Percentiles rank a stretch among this genome's conserved stretches.
Evolutionary conservation across 2,329 filamentous ascomycete genomes (phyloP).

Genomic region (Diaporthe eres): DNA sequence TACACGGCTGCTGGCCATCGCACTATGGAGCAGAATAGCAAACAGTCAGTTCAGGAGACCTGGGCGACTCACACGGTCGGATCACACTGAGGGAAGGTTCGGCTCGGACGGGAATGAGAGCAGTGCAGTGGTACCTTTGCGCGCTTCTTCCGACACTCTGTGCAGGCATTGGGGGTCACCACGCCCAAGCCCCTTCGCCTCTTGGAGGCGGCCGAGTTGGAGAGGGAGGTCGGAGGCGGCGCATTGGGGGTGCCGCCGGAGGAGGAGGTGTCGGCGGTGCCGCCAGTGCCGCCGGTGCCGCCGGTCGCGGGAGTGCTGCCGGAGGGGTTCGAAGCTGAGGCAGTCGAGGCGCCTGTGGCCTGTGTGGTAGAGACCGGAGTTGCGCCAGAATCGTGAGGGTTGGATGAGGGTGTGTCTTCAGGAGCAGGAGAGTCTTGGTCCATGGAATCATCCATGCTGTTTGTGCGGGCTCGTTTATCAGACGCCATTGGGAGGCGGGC

Average conservation of each 20-base stretch:
- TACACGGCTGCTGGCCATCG: conserved; percentile 70
- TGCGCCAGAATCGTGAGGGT: conserved; percentile 10
- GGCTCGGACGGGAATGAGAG: not conserved
- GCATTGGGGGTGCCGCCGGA: conserved; percentile 46
- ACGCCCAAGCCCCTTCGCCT: conserved; percentile 68
- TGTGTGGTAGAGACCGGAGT: conserved; percentile 29
- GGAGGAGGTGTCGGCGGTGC: conserved; percentile 45
- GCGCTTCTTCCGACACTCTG: conserved; percentile 73
- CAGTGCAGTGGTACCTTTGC: conserved; percentile 63
- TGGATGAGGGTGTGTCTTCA: conserved; percentile 11
- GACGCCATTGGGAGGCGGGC: conserved; percentile 17
- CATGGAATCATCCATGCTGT: conserved; percentile 41
- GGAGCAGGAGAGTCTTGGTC: conserved; percentile 39
- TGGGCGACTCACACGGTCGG: conserved; percentile 7
- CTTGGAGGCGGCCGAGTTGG: conserved; percentile 56
- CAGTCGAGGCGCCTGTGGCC: conserved; percentile 31
- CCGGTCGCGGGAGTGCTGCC: conserved; percentile 26
- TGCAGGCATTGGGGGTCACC: conserved; percentile 73
- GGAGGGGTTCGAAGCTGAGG: conserved; percentile 24
- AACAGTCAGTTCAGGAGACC: conserved; percentile 17
- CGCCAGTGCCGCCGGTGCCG: conserved; percentile 17
- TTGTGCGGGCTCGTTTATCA: conserved; percentile 30
- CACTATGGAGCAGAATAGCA: conserved; percentile 58
- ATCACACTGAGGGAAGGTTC: not conserved
- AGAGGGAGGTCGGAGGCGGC: conserved; percentile 35